Evolutionary conservation across 2,329 filamentous ascomycete species (phyloP).

Genomic region (Aureobasidium sp.): DNA sequence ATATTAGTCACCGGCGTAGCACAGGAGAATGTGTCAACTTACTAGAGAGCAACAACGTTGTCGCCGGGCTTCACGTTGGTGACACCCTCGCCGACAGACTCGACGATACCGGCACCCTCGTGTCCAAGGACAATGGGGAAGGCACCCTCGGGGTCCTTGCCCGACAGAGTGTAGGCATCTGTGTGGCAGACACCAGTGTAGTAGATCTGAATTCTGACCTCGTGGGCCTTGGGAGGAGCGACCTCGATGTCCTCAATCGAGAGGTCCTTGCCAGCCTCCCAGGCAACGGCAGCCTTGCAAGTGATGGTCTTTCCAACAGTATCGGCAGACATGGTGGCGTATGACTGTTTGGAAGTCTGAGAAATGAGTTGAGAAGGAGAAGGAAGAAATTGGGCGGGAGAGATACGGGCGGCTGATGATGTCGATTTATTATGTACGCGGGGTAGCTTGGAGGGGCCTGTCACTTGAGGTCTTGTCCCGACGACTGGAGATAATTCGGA

Average conservation of each 20-base stretch:
- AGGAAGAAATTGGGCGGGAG: conserved; percentile 10
- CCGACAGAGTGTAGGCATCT: conserved; percentile 92
- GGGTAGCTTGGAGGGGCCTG: conserved; percentile 16
- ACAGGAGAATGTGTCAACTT: conserved; percentile 30
- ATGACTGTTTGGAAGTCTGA: conserved; percentile 13
- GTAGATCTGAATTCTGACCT: conserved; percentile 94
- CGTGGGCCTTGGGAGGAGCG: conserved; percentile 76
- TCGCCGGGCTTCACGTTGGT: conserved; percentile 91
- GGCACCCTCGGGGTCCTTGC: conserved; percentile 93
- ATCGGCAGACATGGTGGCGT: conserved; percentile 42
- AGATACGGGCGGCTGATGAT: conserved; percentile 15
- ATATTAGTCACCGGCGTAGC: conserved; percentile 20
- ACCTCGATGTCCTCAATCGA: conserved; percentile 91
- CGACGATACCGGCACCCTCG: conserved; percentile 85
- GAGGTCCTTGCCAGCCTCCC: conserved; percentile 89
- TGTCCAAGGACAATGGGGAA: conserved; percentile 86
- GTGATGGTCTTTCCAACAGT: conserved; percentile 76
- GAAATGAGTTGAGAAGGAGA: conserved; percentile 11
- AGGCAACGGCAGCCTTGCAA: conserved; percentile 86
- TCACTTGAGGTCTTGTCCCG: conserved; percentile 2
- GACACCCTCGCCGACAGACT: conserved; percentile 90
- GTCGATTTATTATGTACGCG: conserved; percentile 15
- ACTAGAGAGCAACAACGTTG: conserved; percentile 85
- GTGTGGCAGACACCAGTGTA: conserved; percentile 99
- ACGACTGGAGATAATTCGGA: conserved; percentile 14